Evolutionary conservation across 2,329 filamentous ascomycete species (phyloP).

Genomic region (Nemania diffusa): DNA sequence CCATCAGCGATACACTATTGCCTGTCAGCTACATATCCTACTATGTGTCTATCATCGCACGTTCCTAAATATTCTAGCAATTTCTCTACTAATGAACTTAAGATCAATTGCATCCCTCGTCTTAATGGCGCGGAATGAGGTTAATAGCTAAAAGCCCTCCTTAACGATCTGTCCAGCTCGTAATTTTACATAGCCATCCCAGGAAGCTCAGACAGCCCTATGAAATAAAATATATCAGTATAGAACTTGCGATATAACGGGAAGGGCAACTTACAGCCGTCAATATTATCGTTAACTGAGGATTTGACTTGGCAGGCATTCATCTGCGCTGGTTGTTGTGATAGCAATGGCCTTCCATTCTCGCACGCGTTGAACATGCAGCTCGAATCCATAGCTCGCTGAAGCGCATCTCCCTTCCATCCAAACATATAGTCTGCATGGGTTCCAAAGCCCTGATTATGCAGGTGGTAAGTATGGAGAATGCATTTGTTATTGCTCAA

Average conservation of each 20-base stretch:
- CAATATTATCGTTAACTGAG: slow-evolving; percentile 44
- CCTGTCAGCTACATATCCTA: no score
- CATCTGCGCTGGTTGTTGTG: slow-evolving; percentile 44
- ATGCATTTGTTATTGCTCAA: background rate
- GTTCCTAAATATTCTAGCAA: no score
- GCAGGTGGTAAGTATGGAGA: background rate
- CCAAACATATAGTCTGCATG: slow-evolving; percentile 56
- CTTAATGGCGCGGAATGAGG: no score
- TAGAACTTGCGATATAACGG: background rate
- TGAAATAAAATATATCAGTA: slow-evolving; percentile 7
- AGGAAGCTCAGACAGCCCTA: slow-evolving; percentile 42
- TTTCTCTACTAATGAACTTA: no score
- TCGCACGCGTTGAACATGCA: slow-evolving; percentile 50
- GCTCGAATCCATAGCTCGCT: slow-evolving; percentile 48
- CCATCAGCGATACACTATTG: no score
- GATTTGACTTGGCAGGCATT: slow-evolving; percentile 43
- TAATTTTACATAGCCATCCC: slow-evolving; percentile 31
- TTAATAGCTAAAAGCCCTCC: background rate
- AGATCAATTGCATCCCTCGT: no score
- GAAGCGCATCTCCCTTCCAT: slow-evolving; percentile 49
- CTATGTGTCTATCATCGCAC: no score
- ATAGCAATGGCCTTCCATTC: slow-evolving; percentile 45
- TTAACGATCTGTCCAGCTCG: background rate
- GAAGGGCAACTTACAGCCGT: slow-evolving; percentile 41
- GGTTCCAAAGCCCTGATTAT: slow-evolving; percentile 48